These are phyloP conservation scores for Monoraphidium neglectum DNA, from an alignment of 139 green algal species.

Conservation along the genomic window DNA sequence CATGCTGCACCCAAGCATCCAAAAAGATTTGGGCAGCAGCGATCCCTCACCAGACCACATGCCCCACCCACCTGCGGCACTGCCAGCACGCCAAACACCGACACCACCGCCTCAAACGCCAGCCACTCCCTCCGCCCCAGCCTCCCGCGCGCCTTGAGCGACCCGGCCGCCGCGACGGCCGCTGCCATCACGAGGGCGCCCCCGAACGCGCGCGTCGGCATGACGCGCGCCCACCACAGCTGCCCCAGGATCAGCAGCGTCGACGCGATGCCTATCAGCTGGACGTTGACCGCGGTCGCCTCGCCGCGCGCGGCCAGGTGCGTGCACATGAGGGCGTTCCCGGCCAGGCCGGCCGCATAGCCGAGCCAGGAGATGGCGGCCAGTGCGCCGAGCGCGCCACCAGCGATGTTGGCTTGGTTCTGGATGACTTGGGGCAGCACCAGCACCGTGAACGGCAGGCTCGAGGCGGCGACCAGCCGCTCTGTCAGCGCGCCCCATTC, in stretches of 20 bases:
- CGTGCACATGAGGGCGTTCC: constrained; percentile 78
- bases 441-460: constrained; percentile 29
- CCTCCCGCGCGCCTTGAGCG: constrained; percentile 22
- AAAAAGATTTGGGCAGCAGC: too few species aligned
- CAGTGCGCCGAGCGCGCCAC: constrained; percentile 53
- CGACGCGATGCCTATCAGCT: constrained; percentile 70
- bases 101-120: constrained; percentile 21
- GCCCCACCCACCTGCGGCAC: constrained; percentile 31
- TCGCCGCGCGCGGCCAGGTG: constrained; percentile 75
- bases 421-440: constrained; percentile 76
- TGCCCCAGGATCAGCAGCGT: constrained; percentile 79
- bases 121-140: constrained; percentile 14
- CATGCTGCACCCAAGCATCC: too few species aligned
- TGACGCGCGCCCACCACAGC: constrained; percentile 40
- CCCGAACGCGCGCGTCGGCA: constrained; percentile 24
- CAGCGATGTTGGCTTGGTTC: constrained; percentile 59
- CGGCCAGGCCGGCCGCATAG: constrained; percentile 62
- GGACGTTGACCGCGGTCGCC: constrained; percentile 64
- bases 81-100: constrained; percentile 11
- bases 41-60: too few species aligned
- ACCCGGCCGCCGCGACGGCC: neutral
- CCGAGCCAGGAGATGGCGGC: constrained; percentile 70
- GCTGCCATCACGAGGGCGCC: constrained; percentile 11
- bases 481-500: constrained; percentile 13
- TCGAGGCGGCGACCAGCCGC: constrained; percentile 14